These are phyloP conservation scores for Malus hybrid DNA, from an alignment of 331 rosid species.

Conservation along the genomic window DNA sequence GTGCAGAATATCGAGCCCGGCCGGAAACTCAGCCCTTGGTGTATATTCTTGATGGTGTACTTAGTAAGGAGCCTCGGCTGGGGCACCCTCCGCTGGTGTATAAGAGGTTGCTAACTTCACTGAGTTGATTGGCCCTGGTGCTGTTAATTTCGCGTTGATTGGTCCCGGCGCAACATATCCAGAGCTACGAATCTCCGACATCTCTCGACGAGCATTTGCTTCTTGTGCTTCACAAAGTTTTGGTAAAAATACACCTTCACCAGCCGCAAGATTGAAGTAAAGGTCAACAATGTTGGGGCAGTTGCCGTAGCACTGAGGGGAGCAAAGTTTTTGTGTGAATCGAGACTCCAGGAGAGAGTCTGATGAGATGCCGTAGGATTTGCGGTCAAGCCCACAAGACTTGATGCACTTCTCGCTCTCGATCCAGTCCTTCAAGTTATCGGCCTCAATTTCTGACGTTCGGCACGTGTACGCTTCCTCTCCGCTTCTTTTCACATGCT, in stretches of 20 bases:
- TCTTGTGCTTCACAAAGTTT: conserved; percentile 60
- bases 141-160: conserved; percentile 8
- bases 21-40: background rate
- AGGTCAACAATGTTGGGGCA: conserved; percentile 73
- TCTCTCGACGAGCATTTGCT: conserved; percentile 35
- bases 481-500: conserved; percentile 48
- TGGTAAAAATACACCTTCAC: conserved; percentile 94
- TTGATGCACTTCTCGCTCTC: conserved; percentile 58
- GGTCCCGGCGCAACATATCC: conserved; percentile 67
- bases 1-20: background rate
- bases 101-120: background rate
- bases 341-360: conserved; percentile 60
- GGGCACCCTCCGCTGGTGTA: background rate
- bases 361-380: conserved; percentile 62
- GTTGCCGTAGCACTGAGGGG: conserved; percentile 47
- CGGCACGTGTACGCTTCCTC: conserved; percentile 64
- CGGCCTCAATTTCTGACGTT: conserved; percentile 68
- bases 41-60: too few relatives aligned
- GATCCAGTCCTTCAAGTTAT: conserved; percentile 46
- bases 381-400: conserved; percentile 66
- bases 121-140: conserved; percentile 8
- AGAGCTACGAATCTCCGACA: conserved; percentile 78
- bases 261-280: conserved; percentile 82
- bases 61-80: background rate
- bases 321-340: conserved; percentile 62